phyloP scores from a whole-genome alignment of 2,329 filamentous ascomycete genomes.

The Aschersonia sp. region DNA sequence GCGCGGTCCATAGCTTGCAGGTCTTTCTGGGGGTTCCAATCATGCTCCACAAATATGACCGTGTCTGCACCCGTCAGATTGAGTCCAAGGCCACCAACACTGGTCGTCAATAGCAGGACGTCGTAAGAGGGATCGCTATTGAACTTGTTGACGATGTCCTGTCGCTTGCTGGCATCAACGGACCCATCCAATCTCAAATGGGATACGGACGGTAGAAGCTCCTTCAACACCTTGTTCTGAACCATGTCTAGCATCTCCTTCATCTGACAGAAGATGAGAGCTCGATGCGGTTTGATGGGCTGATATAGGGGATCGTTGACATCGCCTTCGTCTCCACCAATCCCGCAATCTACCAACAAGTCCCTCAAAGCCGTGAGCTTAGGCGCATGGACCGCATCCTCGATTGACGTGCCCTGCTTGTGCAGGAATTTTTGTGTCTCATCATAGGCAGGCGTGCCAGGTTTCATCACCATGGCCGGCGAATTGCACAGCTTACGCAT shows the following conservation, averaged over 20 bases:
- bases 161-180: constrained; percentile 83
- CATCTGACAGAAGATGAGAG: constrained; percentile 97
- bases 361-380: constrained; percentile 86
- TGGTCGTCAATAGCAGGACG: constrained; percentile 83
- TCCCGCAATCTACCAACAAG: constrained; percentile 94
- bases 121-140: constrained; percentile 97
- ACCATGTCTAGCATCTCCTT: constrained; percentile 99
- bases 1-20: constrained; percentile 98
- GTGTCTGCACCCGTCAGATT: constrained; percentile 96
- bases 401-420: constrained; percentile 65
- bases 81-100: constrained; percentile 83
- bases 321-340: constrained; percentile 60
- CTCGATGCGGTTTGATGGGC: constrained; percentile 90
- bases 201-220: constrained; percentile 82
- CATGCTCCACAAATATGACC: constrained; percentile 98
- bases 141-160: constrained; percentile 98
- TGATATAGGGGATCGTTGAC: constrained; percentile 47
- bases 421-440: constrained; percentile 70
- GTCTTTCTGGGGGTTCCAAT: constrained; percentile 99
- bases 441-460: constrained; percentile 78
- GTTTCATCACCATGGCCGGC: constrained; percentile 89
- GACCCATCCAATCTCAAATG: constrained; percentile 88
- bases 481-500: constrained; percentile 99
- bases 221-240: constrained; percentile 80
- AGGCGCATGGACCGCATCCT: constrained; percentile 77